Evolutionary conservation across 345 rosid genomes (phyloP), one percentile per base, ranked within the genome.

Genomic region (Citrus trifoliata): DNA sequence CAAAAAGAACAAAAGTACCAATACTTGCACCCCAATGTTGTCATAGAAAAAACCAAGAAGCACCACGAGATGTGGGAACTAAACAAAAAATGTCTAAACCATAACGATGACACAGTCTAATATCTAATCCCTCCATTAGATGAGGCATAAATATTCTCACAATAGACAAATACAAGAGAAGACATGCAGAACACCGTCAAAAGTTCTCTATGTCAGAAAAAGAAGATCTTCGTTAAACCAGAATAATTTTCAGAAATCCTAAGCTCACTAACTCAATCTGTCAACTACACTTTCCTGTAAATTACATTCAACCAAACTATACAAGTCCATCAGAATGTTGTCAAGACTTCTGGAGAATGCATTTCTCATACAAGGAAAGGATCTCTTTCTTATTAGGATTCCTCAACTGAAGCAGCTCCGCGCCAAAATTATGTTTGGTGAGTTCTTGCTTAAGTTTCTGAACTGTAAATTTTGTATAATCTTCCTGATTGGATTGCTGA

Each of bases 371-470:
- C 67, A 97, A 85, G 2, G 95, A 91, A 46, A 94, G 85, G 80
- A 94, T 87, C 58, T 97, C 98, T 81, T 90, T 93, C 91, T 92
- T 97, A 84, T 84, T 90, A 14, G 90, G 92, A 80, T 84, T 95
- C 79, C 86, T 92, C 80, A 92, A 69, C 79, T 89, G 88, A 51
- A 94, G 93, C 67, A 97, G 83, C 88, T 93, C 92, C 5, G 89
- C 97, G 14, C 95, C 99, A 18, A 89, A 93, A 74, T 92, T 87
- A 68, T 93, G 92, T 84, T 88, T 97, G 0, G 95, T 94, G 62
- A 97, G 91, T 53, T 97, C 99, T 81, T 92, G 96, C 90, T 85
- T 97, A 2, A 97, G 96, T 79, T 83, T 91, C 85, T 85, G 95
- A 53, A 93, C 80, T 0, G 96, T 93, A 71, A 92, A 90, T 86